Conservation (phyloP, 768 basidiomycete species). For the Tulasnella sp. region DNA sequence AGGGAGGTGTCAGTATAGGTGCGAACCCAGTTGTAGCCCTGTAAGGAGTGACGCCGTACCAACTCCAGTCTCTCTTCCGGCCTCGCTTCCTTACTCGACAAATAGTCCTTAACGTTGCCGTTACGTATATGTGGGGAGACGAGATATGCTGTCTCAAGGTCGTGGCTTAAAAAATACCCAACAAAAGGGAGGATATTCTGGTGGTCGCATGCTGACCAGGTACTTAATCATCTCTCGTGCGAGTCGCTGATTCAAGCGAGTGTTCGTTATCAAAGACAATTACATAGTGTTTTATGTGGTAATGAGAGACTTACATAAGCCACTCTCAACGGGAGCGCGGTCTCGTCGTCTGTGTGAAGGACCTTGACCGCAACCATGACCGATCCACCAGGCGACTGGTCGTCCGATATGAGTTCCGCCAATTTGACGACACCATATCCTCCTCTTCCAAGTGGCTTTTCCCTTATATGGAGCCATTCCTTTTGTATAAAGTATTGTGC, state of each 20-base stretch:
- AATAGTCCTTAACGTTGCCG: constrained; percentile 15
- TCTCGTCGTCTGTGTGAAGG: background rate
- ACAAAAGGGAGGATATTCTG: constrained; percentile 14
- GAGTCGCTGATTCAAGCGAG: background rate
- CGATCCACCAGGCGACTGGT: background rate
- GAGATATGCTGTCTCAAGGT: background rate
- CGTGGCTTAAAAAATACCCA: constrained; percentile 8
- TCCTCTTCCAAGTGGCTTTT: background rate
- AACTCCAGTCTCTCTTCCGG: constrained; percentile 11
- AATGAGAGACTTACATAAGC: background rate
- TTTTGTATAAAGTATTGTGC: background rate
- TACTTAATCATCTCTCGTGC: background rate
- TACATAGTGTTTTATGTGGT: too few relatives aligned
- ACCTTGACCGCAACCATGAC: constrained; percentile 4
- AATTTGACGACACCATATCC: background rate
- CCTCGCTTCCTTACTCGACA: background rate
- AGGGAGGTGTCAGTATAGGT: background rate
- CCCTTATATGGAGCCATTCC: background rate
- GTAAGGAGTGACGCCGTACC: background rate
- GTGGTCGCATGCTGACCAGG: background rate
- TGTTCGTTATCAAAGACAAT: background rate
- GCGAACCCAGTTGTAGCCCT: background rate
- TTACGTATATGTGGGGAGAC: background rate
- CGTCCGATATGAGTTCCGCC: background rate
- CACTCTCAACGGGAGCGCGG: background rate